These are phyloP conservation scores for Irpex lacteus DNA, from an alignment of 1,284 basidiomycete genomes.

Conservation along the genomic window DNA sequence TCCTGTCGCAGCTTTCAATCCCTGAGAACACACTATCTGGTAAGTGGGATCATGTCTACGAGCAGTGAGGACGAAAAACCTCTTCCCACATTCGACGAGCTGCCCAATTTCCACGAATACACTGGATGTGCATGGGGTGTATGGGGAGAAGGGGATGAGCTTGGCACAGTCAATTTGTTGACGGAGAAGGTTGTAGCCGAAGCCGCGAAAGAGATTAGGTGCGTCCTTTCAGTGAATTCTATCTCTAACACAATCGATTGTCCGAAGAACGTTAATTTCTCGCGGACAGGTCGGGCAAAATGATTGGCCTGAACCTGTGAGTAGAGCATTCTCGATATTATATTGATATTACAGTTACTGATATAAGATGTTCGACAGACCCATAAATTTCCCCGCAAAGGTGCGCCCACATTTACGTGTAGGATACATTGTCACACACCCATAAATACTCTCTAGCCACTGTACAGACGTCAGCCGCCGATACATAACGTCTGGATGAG, in stretches of 20 bases:
- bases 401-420: background rate
- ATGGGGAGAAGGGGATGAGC: slow-evolving; percentile 70
- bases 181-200: slow-evolving; percentile 61
- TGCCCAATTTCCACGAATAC: slow-evolving; percentile 56
- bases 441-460: slow-evolving; percentile 37
- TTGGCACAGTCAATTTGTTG: slow-evolving; percentile 70
- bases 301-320: background rate
- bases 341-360: background rate
- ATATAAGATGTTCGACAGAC: slow-evolving; percentile 39
- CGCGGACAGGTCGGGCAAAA: background rate
- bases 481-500: slow-evolving; percentile 36
- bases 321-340: background rate
- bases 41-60: too few species aligned
- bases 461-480: slow-evolving; percentile 53
- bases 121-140: slow-evolving; percentile 70
- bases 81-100: slow-evolving; percentile 61
- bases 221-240: slow-evolving; percentile 17
- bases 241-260: background rate
- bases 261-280: background rate
- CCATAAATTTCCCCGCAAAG: slow-evolving; percentile 64
- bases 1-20: too few species aligned
- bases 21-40: too few species aligned
- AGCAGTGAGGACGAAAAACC: slow-evolving; percentile 2
- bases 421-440: background rate
- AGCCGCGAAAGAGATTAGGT: slow-evolving; percentile 64